Evolutionary conservation across 257 asterid genomes (phyloP).

Genomic region (Galeopsis tetrahit): DNA sequence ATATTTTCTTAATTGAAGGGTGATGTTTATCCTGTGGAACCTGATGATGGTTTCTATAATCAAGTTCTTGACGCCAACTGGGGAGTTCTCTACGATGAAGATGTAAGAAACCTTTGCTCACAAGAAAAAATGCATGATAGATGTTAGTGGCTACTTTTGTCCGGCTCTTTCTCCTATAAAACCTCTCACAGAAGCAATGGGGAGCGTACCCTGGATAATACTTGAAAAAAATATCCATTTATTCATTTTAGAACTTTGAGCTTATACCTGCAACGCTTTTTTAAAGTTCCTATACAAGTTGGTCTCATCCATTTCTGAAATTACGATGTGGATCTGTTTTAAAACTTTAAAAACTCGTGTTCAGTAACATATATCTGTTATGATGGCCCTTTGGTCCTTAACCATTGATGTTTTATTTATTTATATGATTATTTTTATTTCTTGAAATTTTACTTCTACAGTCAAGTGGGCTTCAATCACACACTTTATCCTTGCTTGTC

Average conservation of each 20-base stretch:
- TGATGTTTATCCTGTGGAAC: slow-evolving; percentile 90
- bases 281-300: slow-evolving; percentile 7
- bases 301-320: neutral
- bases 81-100: slow-evolving; percentile 80
- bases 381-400: slow-evolving; percentile 22
- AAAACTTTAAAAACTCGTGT: neutral
- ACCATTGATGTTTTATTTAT: slow-evolving; percentile 9
- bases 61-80: slow-evolving; percentile 87
- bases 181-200: slow-evolving; percentile 23
- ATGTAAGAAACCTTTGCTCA: slow-evolving; percentile 56
- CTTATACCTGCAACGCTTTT: slow-evolving; percentile 5
- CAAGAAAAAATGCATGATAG: slow-evolving; percentile 23
- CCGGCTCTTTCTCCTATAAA: slow-evolving; percentile 21
- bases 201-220: slow-evolving; percentile 1
- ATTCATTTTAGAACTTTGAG: neutral
- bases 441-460: slow-evolving; percentile 42
- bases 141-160: slow-evolving; percentile 16
- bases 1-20: slow-evolving; percentile 56
- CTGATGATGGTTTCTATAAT: slow-evolving; percentile 54
- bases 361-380: neutral
- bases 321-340: slow-evolving; percentile 15
- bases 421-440: neutral
- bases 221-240: neutral
- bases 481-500: slow-evolving; percentile 78
- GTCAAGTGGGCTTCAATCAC: slow-evolving; percentile 81